Base-by-base conservation (phyloP, 805 yeast species). In the Candida pseudofarinosa region DNA sequence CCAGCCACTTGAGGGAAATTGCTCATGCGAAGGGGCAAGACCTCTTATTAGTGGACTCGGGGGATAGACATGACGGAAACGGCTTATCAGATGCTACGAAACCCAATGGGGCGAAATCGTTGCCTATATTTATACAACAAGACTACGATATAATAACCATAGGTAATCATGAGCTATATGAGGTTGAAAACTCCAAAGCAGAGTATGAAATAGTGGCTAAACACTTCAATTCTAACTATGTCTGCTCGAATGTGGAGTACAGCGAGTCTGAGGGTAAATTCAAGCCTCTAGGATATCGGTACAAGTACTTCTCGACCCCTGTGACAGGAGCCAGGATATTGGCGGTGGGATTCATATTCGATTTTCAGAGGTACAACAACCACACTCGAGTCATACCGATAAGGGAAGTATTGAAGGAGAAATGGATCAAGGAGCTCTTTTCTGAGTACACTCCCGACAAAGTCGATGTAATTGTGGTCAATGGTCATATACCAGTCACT, bases 1-100 rank as follows among this genome's bases (percentile, higher is more conserved):
- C 79, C 0, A 49, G 61, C 3, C 79, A 77, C 42, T 59, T 90
- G 52, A 67, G 69, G 28, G 48, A 55, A 0, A 52, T 55, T 15
- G 82, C 87, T 0, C 68, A 63, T 18, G 45, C 36, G 0, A 59
- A 69, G 8, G 73, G 71, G 1, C 79, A 72, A 15, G 98, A 91
- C 55, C 58, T 90, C 15, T 52, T 91, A 3, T 54, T 89, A 3
- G 73, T 91, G 2, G 98, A 91, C 56, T 81, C 95, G 1, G 98
- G 98, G 3, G 98, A 91, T 62, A 81, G 88, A 48, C 96, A 88
- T 53, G 98, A 91, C 60, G 98, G 98, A 1, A 90, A 88, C 58
- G 98, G 98, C 0, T 64, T 89, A 10, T 76, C 88, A 33, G 97
- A 91, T 63, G 80, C 85, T 12, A 83, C 96, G 0, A 42, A 28